Evolutionary conservation across 345 rosid species (phyloP).

Genomic region (Theobroma cacao): DNA sequence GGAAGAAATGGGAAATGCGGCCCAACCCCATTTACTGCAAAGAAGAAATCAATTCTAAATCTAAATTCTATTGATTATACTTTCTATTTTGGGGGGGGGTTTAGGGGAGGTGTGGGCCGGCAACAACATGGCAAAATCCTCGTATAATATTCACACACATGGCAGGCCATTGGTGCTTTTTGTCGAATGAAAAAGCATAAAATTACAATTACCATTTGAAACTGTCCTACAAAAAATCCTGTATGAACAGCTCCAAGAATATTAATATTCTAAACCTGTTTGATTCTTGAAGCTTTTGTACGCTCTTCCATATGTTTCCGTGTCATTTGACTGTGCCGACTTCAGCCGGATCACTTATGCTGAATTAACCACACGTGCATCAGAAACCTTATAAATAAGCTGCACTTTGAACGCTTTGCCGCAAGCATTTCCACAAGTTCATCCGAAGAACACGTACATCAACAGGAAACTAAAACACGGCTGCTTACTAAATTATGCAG

Average conservation of each 20-base stretch:
- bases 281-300: neutral
- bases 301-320: neutral
- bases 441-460: neutral
- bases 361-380: neutral
- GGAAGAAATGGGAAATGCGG: too few relatives aligned
- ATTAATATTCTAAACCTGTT: neutral
- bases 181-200: neutral
- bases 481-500: neutral
- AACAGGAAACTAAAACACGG: neutral
- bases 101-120: neutral
- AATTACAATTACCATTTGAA: neutral
- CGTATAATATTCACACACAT: neutral
- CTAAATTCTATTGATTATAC: too few relatives aligned
- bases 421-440: neutral
- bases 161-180: neutral
- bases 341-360: slow-evolving; percentile 19
- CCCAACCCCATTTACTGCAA: neutral
- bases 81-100: too few relatives aligned
- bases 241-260: neutral
- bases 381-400: slow-evolving; percentile 8
- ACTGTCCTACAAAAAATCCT: neutral
- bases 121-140: neutral
- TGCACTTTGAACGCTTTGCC: neutral
- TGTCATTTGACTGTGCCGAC: slow-evolving; percentile 21
- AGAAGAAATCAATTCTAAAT: too few relatives aligned